phyloP scores from a whole-genome alignment of 2,329 filamentous ascomycete species.

The Phialophora macrospora region DNA sequence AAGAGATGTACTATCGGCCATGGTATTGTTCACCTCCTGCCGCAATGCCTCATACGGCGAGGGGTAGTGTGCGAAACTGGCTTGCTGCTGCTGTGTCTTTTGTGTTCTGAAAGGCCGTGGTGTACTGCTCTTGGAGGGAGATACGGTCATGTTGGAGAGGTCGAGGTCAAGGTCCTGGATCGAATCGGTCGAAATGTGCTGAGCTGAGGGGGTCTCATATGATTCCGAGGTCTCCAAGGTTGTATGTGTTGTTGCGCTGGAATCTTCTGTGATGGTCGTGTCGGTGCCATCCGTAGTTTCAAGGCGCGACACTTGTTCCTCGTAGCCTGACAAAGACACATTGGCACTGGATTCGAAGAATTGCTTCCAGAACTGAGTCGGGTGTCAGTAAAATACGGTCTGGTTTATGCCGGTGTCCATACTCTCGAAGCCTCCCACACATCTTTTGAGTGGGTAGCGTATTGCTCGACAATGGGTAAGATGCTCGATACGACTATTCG shows the following conservation, averaged over 20 bases:
- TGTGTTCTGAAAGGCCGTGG: constrained; percentile 47
- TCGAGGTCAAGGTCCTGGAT: constrained; percentile 55
- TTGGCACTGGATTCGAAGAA: constrained; percentile 99
- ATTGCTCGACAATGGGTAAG: constrained; percentile 89
- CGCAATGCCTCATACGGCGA: constrained; percentile 78
- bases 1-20: constrained; percentile 46
- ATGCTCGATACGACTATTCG: constrained; percentile 94
- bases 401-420: constrained; percentile 3
- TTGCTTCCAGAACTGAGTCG: constrained; percentile 93
- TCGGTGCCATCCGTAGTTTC: constrained; percentile 63
- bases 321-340: constrained; percentile 92
- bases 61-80: constrained; percentile 66
- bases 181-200: constrained; percentile 41
- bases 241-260: constrained; percentile 58
- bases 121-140: constrained; percentile 56
- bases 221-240: constrained; percentile 50
- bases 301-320: constrained; percentile 68
- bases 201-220: constrained; percentile 49
- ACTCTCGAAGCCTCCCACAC: constrained; percentile 98
- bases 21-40: constrained; percentile 62
- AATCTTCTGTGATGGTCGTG: constrained; percentile 60
- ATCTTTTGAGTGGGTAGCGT: constrained; percentile 87
- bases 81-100: constrained; percentile 39
- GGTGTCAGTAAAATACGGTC: neutral
- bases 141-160: constrained; percentile 50